phyloP scores from a whole-genome alignment of 768 basidiomycete genomes.

The Termitomyces sp. region DNA sequence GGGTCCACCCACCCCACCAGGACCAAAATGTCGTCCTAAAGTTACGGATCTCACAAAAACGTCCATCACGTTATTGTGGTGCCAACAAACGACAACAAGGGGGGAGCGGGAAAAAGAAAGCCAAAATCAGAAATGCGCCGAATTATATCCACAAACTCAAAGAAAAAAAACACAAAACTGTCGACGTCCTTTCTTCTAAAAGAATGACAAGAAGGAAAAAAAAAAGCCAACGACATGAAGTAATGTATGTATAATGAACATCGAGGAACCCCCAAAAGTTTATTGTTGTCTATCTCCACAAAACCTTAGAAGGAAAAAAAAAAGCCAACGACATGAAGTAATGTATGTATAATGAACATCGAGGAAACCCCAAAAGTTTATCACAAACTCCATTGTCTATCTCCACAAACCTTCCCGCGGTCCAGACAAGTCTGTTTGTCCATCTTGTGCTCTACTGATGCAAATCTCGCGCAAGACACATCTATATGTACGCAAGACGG shows the following conservation, averaged over 20 bases:
- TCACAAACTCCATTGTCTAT: not conserved
- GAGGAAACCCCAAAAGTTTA: not conserved
- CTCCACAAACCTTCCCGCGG: not conserved
- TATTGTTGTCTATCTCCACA: no score
- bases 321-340: not conserved
- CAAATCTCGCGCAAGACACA: not conserved
- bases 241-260: not conserved
- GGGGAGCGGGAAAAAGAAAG: not conserved
- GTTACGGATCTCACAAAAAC: not conserved
- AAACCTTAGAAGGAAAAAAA: not conserved
- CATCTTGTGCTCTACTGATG: not conserved
- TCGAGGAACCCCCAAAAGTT: not conserved
- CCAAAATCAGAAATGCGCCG: not conserved
- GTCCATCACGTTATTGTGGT: not conserved
- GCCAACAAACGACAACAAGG: no score
- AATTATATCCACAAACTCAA: not conserved
- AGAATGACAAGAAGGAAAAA: not conserved
- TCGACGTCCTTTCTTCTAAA: slow-evolving; percentile 5
- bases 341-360: not conserved
- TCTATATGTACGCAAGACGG: not conserved
- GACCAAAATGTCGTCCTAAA: not conserved
- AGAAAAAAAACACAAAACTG: not conserved
- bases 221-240: not conserved
- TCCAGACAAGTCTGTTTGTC: no score
- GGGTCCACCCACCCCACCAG: not conserved